Percentiles rank a stretch among this genome's conserved stretches.
Evolutionary conservation across 441 rosid species (phyloP).

Genomic region (Mallotus repandus): DNA sequence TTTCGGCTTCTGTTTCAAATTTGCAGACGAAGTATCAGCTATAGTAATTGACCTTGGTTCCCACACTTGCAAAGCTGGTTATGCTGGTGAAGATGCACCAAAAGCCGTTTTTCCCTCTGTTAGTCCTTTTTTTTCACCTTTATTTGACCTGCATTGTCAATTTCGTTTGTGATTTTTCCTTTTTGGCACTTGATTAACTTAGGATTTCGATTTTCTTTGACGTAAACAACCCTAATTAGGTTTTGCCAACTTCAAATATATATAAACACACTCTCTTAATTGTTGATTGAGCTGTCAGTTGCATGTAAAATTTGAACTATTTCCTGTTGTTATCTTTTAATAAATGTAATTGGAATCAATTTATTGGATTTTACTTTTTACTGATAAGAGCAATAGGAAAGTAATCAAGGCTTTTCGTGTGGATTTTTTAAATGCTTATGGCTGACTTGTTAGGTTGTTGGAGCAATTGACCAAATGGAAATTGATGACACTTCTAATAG

Average conservation of each 20-base stretch:
- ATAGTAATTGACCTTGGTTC: constrained; percentile 96
- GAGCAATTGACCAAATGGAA: constrained; percentile 91
- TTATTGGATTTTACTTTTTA: background rate
- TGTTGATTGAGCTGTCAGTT: background rate
- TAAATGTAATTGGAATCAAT: background rate
- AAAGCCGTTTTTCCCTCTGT: constrained; percentile 99
- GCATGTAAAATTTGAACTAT: background rate
- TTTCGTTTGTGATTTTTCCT: background rate
- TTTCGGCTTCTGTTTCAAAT: background rate
- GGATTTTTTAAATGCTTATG: constrained; percentile 2
- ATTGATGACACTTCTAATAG: constrained; percentile 57
- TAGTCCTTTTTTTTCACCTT: constrained; percentile 27
- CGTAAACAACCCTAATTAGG: background rate
- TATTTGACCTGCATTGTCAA: background rate
- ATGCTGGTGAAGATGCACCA: constrained; percentile 99
- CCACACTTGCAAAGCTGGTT: constrained; percentile 99
- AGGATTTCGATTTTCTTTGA: background rate
- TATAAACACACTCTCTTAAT: too few relatives aligned
- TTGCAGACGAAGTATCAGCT: constrained; percentile 97
- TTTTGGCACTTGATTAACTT: background rate
- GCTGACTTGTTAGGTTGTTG: constrained; percentile 65
- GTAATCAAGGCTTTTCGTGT: background rate
- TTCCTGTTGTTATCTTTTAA: background rate
- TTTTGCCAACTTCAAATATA: background rate
- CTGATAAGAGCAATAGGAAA: background rate